Evolutionary conservation across 306 rosid genomes (phyloP).

Genomic region (Acacia melanoxylon): DNA sequence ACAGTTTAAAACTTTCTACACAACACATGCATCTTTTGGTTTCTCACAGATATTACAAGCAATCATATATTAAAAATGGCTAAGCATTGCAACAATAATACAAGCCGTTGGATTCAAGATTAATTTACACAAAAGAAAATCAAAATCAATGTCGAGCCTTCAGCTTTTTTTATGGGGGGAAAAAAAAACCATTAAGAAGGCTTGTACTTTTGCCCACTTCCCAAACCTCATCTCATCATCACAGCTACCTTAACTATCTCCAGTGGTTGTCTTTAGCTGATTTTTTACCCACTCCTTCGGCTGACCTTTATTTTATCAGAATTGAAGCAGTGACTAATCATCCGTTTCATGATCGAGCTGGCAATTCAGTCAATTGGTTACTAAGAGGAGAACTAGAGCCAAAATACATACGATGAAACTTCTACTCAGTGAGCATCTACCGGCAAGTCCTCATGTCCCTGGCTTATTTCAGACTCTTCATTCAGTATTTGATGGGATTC

Average conservation of each 20-base stretch:
- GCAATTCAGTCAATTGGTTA: neutral
- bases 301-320: neutral
- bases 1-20: neutral
- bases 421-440: neutral
- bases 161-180: neutral
- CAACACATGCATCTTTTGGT: neutral
- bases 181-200: neutral
- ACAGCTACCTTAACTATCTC: neutral
- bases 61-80: neutral
- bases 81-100: neutral
- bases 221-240: neutral
- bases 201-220: neutral
- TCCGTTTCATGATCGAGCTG: neutral
- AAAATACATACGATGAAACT: neutral
- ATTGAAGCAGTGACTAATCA: neutral
- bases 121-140: neutral
- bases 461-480: constrained; percentile 26
- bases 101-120: neutral
- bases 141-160: neutral
- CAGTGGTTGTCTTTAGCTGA: neutral
- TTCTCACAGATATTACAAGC: neutral
- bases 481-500: constrained; percentile 41
- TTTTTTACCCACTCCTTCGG: neutral
- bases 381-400: neutral
- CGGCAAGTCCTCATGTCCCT: neutral